Percentiles rank a stretch among this genome's conserved stretches.
Evolutionary conservation across 2,329 filamentous ascomycete species (phyloP).

Genomic region (Hymenoscyphus occultus): DNA sequence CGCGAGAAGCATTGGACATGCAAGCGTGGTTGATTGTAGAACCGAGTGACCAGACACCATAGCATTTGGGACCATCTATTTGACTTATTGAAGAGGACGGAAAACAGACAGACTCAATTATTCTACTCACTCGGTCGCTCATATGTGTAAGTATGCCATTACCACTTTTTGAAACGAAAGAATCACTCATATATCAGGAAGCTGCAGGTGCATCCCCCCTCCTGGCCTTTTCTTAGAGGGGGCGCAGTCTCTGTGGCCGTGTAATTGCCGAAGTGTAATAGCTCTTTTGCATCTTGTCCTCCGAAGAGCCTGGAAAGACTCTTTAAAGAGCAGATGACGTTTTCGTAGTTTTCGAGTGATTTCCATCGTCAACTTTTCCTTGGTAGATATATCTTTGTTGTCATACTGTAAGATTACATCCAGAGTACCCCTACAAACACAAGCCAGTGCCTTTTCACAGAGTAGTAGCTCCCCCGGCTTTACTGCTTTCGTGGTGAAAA

Average conservation of each 20-base stretch:
- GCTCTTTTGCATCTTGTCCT: not conserved
- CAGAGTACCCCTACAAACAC: constrained; percentile 13
- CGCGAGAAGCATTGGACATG: constrained; percentile 20
- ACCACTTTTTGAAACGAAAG: no score
- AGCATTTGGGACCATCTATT: not conserved
- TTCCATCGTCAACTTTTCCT: not conserved
- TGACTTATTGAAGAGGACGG: not conserved
- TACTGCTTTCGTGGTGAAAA: constrained; percentile 19
- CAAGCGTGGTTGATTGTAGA: constrained; percentile 28
- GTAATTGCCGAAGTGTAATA: not conserved
- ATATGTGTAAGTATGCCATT: not conserved
- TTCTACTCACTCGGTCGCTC: not conserved
- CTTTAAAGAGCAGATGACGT: not conserved
- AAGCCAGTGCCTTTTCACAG: constrained; percentile 24
- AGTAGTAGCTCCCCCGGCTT: constrained; percentile 21
- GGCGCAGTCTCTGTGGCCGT: no score
- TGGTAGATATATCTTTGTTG: constrained; percentile 13
- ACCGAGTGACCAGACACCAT: not conserved
- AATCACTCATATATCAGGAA: no score
- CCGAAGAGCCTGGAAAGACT: not conserved
- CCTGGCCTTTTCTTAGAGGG: no score
- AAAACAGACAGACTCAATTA: not conserved
- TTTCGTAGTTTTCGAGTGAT: not conserved
- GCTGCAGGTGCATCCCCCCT: no score
- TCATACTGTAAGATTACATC: constrained; percentile 24